These are phyloP conservation scores for Herpetomonas samuelpessoai DNA, from an alignment of 208 protist species.

Conservation along the genomic window DNA sequence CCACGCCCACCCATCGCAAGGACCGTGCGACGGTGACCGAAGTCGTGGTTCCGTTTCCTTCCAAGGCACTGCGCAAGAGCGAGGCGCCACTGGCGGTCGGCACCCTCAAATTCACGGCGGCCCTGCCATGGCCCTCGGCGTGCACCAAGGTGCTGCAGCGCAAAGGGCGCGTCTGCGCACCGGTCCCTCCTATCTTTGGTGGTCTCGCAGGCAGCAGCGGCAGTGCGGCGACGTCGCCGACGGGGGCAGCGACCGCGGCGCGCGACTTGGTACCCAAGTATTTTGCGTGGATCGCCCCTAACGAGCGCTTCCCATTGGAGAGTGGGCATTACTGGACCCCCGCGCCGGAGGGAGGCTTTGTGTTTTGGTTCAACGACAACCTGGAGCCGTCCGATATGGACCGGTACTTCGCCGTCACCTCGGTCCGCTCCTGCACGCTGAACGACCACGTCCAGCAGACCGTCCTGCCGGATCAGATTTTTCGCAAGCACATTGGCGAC, in stretches of 20 bases:
- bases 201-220: conserved; percentile 20
- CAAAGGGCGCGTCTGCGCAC: conserved; percentile 38
- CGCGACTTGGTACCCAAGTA: conserved; percentile 27
- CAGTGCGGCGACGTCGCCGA: neutral
- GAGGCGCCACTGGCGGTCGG: conserved; percentile 31
- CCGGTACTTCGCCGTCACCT: conserved; percentile 74
- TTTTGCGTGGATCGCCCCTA: conserved; percentile 75
- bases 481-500: conserved; percentile 33
- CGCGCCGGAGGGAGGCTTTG: conserved; percentile 62
- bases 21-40: conserved; percentile 32
- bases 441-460: conserved; percentile 38
- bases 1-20: too few relatives aligned
- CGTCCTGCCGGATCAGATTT: conserved; percentile 47
- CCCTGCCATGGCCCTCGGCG: conserved; percentile 65
- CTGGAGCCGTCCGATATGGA: conserved; percentile 63
- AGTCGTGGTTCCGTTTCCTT: conserved; percentile 66
- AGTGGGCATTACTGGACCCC: conserved; percentile 49
- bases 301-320: conserved; percentile 52
- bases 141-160: conserved; percentile 63
- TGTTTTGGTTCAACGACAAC: conserved; percentile 71
- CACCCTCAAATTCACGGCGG: conserved; percentile 56
- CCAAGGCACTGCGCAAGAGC: conserved; percentile 31
- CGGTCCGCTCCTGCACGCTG: conserved; percentile 41
- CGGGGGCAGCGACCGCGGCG: neutral
- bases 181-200: conserved; percentile 55